A percentile compares a stretch with the other conserved stretches of the same genome.
These are phyloP conservation scores for Lathyrus oleraceus DNA, from an alignment of 306 rosid genomes.

Conservation along the genomic window DNA sequence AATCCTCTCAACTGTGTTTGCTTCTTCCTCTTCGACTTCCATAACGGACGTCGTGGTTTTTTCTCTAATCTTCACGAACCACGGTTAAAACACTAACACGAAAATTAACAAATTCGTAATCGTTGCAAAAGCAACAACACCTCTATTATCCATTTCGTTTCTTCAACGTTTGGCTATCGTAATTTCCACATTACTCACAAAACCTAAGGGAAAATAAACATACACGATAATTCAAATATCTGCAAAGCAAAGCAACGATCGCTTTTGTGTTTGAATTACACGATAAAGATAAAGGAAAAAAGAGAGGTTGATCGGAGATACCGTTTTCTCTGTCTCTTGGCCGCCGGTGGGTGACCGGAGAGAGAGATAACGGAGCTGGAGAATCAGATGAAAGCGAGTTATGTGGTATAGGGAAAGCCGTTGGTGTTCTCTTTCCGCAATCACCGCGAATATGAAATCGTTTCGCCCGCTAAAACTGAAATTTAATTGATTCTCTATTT, in stretches of 20 bases:
- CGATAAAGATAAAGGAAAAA: too few relatives aligned
- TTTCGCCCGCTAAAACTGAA: constrained; percentile 32
- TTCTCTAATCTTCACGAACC: constrained; percentile 12
- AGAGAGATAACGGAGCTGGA: constrained; percentile 37
- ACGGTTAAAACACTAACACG: constrained; percentile 1
- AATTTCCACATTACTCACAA: constrained; percentile 26
- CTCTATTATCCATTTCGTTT: not conserved
- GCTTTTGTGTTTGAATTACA: not conserved
- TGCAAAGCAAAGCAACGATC: constrained; percentile 16
- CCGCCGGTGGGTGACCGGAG: constrained; percentile 36
- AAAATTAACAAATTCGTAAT: not conserved
- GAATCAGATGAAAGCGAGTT: not conserved
- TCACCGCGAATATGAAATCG: constrained; percentile 43
- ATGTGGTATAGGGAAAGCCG: constrained; percentile 32
- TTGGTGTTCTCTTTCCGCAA: constrained; percentile 35
- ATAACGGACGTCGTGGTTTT: constrained; percentile 9
- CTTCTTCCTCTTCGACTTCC: constrained; percentile 29
- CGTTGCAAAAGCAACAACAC: constrained; percentile 9
- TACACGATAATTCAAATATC: not conserved
- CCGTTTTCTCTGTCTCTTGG: constrained; percentile 36
- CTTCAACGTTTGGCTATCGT: constrained; percentile 17
- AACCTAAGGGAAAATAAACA: constrained; percentile 12
- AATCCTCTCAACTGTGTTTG: constrained; percentile 51
- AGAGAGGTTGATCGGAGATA: not conserved
- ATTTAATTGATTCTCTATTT: constrained; percentile 20